Base-by-base conservation (phyloP, 2,329 filamentous ascomycete species). In the Venturia aucupariae region DNA sequence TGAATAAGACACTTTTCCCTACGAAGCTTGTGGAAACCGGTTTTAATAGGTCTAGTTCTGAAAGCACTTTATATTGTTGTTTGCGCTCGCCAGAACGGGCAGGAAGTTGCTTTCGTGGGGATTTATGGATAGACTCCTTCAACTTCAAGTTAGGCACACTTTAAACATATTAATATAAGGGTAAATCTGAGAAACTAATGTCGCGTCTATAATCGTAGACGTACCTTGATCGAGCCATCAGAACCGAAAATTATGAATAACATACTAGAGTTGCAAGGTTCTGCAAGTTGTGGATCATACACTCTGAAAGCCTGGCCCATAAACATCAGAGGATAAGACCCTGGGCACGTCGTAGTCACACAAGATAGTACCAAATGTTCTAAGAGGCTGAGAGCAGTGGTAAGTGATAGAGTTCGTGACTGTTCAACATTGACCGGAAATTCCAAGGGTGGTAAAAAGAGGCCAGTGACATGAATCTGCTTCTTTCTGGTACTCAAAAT, bases 361-460 rank as follows among this genome's bases (percentile, higher is more conserved):
- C 19, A n/a, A 48, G 19, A 48, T 48, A 17, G 44, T 48, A 11
- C 22, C 22, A n/a, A n/a, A 48, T 22, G 44, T 11, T n/a, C n/a
- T 11, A 11, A 11, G 24, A 11, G 22, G n/a, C 44, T 15, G 11
- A 22, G 44, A 48, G 44, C 54, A 59, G 27, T 59, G 32, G 19
- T 59, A 38, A 11, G 24, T 27, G 17, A 59, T 27, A 32, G 54
- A 24, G 3, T 17, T 17, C 17, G 59, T 61, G 59, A 61, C 39
- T n/a, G 8, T 61, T 61, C 63, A 8, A 46, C 64, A 66, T 19
- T 60, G 27, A 22, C 65, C 62, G 41, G 57, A 66, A 38, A 66
- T 22, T 17, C 42, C 41, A 17, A 66, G 44, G 4, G 65, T 55
- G 17, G 62, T 42, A 59, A 66, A 66, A 24, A 13, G 24, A 13